Evolutionary conservation across 345 rosid genomes (phyloP).

Genomic region (Eucalyptus cloeziana): DNA sequence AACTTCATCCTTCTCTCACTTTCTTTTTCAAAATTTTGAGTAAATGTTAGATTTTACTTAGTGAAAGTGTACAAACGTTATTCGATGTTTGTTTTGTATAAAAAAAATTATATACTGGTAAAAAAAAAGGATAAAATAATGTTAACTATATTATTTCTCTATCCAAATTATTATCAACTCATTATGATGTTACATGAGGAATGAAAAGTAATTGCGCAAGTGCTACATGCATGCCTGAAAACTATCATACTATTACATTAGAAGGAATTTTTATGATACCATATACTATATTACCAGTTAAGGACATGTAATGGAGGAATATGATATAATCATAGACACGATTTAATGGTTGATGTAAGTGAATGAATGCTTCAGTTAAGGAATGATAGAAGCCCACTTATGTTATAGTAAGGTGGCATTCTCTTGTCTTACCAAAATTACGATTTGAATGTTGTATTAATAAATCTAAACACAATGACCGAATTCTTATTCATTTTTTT

Average conservation of each 20-base stretch:
- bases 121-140: no score
- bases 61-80: not conserved
- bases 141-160: not conserved
- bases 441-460: no score
- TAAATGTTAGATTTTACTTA: not conserved
- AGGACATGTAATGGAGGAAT: not conserved
- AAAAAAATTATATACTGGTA: no score
- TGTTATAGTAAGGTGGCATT: not conserved
- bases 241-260: not conserved
- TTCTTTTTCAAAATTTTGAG: not conserved
- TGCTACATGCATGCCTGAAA: not conserved
- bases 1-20: not conserved
- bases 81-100: not conserved
- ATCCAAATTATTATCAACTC: not conserved
- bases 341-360: not conserved
- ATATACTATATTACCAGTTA: not conserved
- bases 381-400: not conserved
- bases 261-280: not conserved
- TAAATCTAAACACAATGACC: no score
- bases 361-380: not conserved
- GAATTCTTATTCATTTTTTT: no score
- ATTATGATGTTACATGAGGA: not conserved
- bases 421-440: not conserved
- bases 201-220: not conserved
- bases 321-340: no score